Base-by-base conservation (phyloP, 2,329 filamentous ascomycete genomes). In the Aspergillus tubingensis region DNA sequence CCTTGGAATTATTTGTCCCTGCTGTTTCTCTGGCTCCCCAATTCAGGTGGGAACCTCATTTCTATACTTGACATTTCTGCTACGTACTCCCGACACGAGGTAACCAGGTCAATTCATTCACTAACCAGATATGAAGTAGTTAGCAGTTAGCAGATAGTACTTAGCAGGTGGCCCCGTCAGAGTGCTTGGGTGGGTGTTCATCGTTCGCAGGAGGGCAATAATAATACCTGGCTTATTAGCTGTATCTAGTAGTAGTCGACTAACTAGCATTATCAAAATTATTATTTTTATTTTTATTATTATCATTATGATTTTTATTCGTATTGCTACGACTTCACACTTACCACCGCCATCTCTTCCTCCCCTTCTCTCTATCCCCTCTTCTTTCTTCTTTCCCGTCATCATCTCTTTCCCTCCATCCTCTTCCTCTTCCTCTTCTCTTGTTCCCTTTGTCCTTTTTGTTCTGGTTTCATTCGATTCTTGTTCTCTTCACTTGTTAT, bases 401-500 rank as follows among this genome's bases (percentile, higher is more conserved):
- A 52, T 17, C 19, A 41, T 17, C 15, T 36, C 27, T 19, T 39
- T 41, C 51, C 23, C 32, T 32, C 21, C 53, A 5, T 47, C 44
- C 56, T 43, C 38, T 21, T 55, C 60, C 27, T 59, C 54, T 51
- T 59, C 15, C 25, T 54, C 47, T 60, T 47, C 43, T 36, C 44
- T 19, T 23, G 57, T 54, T 52, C 52, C 51, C 41, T 44, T 52
- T 55, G 52, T 54, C 44, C 57, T 39, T 51, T 38, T 57, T 41
- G 13, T 53, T 50, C 36, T 56, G 49, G 15, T 48, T 39, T 50
- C 54, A 43, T 39, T 47, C 51, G 23, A 48, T 43, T 53, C 44
- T 54, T 54, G 48, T 56, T 57, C 53, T 41, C 55, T 57, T 57
- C 43, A 57, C 39, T 48, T 54, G 25, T 58, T 44, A 47, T 59